Conservation (phyloP, 352 stramenopile genomes). For the Globisporangium echinulatum region DNA sequence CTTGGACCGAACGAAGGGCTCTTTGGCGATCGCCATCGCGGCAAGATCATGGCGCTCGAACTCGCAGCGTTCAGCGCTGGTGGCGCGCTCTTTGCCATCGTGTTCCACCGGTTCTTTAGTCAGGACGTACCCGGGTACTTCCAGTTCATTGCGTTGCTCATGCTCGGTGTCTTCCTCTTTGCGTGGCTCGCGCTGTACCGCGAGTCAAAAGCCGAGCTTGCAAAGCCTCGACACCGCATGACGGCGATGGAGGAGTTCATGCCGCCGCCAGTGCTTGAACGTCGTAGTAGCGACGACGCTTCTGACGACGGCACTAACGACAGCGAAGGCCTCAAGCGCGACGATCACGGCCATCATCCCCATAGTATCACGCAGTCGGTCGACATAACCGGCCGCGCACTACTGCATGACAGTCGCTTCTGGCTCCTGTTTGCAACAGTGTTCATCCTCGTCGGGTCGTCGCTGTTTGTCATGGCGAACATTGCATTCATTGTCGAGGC, state of each 20-base stretch:
- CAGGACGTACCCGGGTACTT: conserved; percentile 53
- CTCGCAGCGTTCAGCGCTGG: conserved; percentile 63
- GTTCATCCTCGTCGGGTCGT: conserved; percentile 64
- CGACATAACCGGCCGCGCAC: conserved; percentile 43
- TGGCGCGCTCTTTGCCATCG: conserved; percentile 56
- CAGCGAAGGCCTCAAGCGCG: neutral
- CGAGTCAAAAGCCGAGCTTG: conserved; percentile 10
- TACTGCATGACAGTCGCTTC: conserved; percentile 49
- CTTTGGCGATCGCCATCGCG: conserved; percentile 54
- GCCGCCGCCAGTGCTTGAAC: conserved; percentile 18
- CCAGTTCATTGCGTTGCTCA: conserved; percentile 53
- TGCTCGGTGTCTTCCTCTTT: conserved; percentile 44
- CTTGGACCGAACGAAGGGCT: conserved; percentile 71
- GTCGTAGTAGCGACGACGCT: neutral
- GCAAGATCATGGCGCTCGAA: conserved; percentile 66
- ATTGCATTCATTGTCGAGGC: conserved; percentile 77
- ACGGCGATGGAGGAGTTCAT: conserved; percentile 39
- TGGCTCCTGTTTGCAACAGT: conserved; percentile 67
- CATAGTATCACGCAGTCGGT: neutral
- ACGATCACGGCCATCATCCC: neutral
- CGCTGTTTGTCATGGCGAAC: conserved; percentile 77
- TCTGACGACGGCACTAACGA: conserved; percentile 9
- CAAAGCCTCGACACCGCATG: conserved; percentile 9
- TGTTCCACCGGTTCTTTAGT: conserved; percentile 59
- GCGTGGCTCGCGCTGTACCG: conserved; percentile 49